Conservation (phyloP, 108 stramenopile species). For the Halocafeteria seosinensis region DNA sequence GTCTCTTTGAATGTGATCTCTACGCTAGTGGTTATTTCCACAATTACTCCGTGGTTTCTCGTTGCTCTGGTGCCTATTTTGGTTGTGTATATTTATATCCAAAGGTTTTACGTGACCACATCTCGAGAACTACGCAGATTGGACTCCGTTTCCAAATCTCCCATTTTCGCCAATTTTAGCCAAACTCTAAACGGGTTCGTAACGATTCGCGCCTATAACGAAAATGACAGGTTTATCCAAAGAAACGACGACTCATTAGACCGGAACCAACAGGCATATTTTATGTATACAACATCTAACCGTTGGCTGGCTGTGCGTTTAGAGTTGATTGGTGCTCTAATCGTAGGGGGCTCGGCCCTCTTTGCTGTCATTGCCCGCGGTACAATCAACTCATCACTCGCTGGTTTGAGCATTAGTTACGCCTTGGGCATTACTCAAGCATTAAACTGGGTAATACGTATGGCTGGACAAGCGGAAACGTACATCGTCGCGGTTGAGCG, state of each 20-base stretch:
- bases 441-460: constrained; percentile 78
- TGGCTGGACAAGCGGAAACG: constrained; percentile 71
- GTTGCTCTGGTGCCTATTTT: constrained; percentile 39
- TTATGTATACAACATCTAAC: constrained; percentile 55
- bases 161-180: constrained; percentile 72
- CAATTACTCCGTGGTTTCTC: constrained; percentile 21
- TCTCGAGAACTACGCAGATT: constrained; percentile 75
- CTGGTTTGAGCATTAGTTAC: constrained; percentile 73
- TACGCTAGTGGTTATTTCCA: constrained; percentile 53
- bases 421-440: constrained; percentile 62
- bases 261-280: constrained; percentile 60
- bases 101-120: constrained; percentile 58
- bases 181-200: constrained; percentile 74
- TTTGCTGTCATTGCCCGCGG: constrained; percentile 41
- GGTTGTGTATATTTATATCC: constrained; percentile 47
- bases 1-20: constrained; percentile 49
- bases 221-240: constrained; percentile 38
- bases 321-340: constrained; percentile 58
- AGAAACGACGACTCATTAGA: constrained; percentile 10
- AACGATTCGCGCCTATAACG: constrained; percentile 72
- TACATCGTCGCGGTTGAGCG: constrained; percentile 46
- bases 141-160: constrained; percentile 56
- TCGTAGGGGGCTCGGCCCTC: constrained; percentile 46
- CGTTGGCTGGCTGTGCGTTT: constrained; percentile 87
- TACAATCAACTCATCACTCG: constrained; percentile 22